Base-by-base conservation (phyloP, 192 early-diverging fungal genomes). In the Chytriomyces hyalinus region DNA sequence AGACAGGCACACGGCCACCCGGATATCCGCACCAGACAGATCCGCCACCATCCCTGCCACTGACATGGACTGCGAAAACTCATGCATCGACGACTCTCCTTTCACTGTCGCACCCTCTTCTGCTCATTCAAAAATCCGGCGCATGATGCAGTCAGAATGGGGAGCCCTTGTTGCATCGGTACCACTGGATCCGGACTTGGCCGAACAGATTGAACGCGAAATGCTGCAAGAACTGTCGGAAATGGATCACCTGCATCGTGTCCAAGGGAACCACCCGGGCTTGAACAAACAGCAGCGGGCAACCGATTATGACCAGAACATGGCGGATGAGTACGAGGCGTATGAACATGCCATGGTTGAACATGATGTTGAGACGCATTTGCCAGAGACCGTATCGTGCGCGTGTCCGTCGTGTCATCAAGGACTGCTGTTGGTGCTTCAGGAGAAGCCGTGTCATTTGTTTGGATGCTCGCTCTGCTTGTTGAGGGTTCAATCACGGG, bases 141-240 rank as follows among this genome's bases (percentile, higher is more conserved):
- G 36, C 2, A 36, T 36, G 13, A 13, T 57, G 53, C 53, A 20
- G 53, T 20, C 15, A 57, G 53, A 57, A 20, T 57, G 53, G 53
- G 20, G 53, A 13, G 26, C 24, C 63, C 26, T 49, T 24, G 67
- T 46, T 17, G n/a, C 47, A 28, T 51, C 51, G 50, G 15, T 44
- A 1, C 22, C 20, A 4, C 20, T 71, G 51, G 69, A 71, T 59
- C n/a, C 69, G 13, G 69, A 71, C 11, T 20, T 71, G 17, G 69
- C 69, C 6, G 24, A 20, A 9, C 15, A 71, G 51, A 45, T 71
- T 9, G 69, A 71, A 49, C 69, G 69, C 24, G 69, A 71, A 45
- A 71, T 71, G 69, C 7, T 71, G 57, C 15, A 60, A 22, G 69
- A 71, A 45, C 50, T 71, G 69, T 17, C 49, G 13, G 69, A 53